phyloP scores from a whole-genome alignment of 2,329 filamentous ascomycete species.

The Nemania sp. region DNA sequence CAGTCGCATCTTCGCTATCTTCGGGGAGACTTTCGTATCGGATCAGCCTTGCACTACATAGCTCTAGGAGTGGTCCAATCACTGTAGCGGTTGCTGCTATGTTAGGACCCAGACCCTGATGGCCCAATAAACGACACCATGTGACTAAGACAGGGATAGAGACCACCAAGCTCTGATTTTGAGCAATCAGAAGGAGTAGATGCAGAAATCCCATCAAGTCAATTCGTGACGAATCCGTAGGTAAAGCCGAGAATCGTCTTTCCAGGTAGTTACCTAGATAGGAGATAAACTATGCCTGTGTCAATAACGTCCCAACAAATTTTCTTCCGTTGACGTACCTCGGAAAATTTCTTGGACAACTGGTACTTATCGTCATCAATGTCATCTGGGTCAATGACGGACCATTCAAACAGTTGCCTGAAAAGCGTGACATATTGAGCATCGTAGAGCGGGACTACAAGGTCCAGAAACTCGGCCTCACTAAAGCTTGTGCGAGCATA shows the following conservation, averaged over 20 bases:
- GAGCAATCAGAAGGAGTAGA: slow-evolving; percentile 77
- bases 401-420: slow-evolving; percentile 77
- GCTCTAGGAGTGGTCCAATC: slow-evolving; percentile 76
- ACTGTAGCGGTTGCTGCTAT: slow-evolving; percentile 62
- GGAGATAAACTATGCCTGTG: slow-evolving; percentile 69
- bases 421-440: slow-evolving; percentile 72
- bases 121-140: slow-evolving; percentile 81
- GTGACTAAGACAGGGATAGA: slow-evolving; percentile 91
- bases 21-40: slow-evolving; percentile 86
- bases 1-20: slow-evolving; percentile 76
- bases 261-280: slow-evolving; percentile 84
- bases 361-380: slow-evolving; percentile 91
- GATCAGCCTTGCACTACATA: slow-evolving; percentile 80
- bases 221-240: slow-evolving; percentile 53
- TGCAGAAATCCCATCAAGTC: slow-evolving; percentile 77
- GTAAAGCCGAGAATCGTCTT: slow-evolving; percentile 70
- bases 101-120: slow-evolving; percentile 66
- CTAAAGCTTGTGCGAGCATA: slow-evolving; percentile 76
- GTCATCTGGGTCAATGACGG: slow-evolving; percentile 75
- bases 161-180: slow-evolving; percentile 84
- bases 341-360: slow-evolving; percentile 89
- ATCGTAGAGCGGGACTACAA: slow-evolving; percentile 79
- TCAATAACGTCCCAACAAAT: slow-evolving; percentile 12
- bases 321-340: slow-evolving; percentile 57
- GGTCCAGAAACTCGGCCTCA: slow-evolving; percentile 75